A percentile compares a stretch with the other conserved stretches of the same genome.
Evolutionary conservation across 305 asterid genomes (phyloP).

Genomic region (Rubia occidens): DNA sequence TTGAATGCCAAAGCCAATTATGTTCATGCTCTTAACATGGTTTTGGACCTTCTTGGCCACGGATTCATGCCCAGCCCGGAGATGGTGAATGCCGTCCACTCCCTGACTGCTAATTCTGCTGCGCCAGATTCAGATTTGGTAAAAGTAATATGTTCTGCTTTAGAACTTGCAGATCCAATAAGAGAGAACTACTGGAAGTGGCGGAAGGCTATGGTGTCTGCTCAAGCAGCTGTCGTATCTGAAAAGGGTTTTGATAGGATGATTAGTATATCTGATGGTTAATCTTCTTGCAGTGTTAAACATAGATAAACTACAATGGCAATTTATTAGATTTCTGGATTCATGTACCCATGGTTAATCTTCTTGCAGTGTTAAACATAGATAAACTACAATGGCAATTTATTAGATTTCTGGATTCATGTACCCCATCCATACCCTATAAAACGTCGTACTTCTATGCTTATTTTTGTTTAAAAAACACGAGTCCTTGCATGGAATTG

Average conservation of each 20-base stretch:
- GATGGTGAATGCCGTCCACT: conserved; percentile 23
- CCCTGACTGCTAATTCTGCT: conserved; percentile 18
- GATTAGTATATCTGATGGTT: conserved; percentile 7
- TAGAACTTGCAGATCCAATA: conserved; percentile 30
- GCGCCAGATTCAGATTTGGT: conserved; percentile 18
- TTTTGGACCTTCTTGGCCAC: conserved; percentile 35
- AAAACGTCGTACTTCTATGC: neutral
- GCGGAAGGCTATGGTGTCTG: conserved; percentile 22
- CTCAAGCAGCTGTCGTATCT: conserved; percentile 13
- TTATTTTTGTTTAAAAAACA: neutral
- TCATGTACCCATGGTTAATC: neutral
- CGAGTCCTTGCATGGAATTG: too few species aligned
- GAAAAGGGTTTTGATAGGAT: conserved; percentile 10
- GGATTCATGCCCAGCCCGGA: conserved; percentile 29
- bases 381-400: neutral
- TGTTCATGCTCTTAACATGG: conserved; percentile 31
- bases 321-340: neutral
- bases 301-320: neutral
- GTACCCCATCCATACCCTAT: neutral
- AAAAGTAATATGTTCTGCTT: conserved; percentile 19
- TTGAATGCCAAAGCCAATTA: conserved; percentile 22
- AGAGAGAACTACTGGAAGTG: conserved; percentile 42
- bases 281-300: neutral
- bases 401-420: conserved; percentile 1
- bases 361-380: too few species aligned